Conservation (phyloP, 106 monocot genomes). For the Apostasia ramifera region DNA sequence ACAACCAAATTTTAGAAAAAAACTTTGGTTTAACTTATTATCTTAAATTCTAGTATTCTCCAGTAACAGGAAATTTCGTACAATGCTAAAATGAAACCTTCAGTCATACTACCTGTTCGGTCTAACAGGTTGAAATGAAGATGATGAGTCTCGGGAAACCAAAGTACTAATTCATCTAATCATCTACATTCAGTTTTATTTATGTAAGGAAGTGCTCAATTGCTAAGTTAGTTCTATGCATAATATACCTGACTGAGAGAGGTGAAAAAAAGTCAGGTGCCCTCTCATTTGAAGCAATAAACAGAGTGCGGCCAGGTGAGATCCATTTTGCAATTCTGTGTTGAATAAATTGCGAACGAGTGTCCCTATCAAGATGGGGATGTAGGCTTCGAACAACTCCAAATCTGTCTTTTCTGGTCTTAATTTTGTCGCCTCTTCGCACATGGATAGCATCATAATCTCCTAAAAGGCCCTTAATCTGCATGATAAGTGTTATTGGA, state of each 20-base stretch:
- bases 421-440: conserved; percentile 84
- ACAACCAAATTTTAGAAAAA: too few species aligned
- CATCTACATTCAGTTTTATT: too few species aligned
- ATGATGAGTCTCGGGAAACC: too few species aligned
- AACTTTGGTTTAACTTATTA: too few species aligned
- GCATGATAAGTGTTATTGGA: neutral
- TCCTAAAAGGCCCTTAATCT: conserved; percentile 66
- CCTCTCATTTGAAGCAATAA: conserved; percentile 92
- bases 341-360: conserved; percentile 79
- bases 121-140: too few species aligned
- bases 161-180: too few species aligned
- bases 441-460: conserved; percentile 99
- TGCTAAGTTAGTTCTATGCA: neutral
- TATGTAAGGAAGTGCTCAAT: too few species aligned
- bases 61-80: too few species aligned
- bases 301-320: conserved; percentile 69
- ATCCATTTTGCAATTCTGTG: conserved; percentile 85
- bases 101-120: too few species aligned
- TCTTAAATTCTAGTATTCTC: too few species aligned
- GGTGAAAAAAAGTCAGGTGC: conserved; percentile 75
- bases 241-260: conserved; percentile 47
- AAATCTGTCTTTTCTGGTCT: conserved; percentile 82
- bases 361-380: conserved; percentile 95
- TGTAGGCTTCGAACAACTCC: conserved; percentile 60
- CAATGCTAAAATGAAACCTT: too few species aligned